Base-by-base conservation (phyloP, 2,329 filamentous ascomycete genomes). In the Sordariomycetes sp. region DNA sequence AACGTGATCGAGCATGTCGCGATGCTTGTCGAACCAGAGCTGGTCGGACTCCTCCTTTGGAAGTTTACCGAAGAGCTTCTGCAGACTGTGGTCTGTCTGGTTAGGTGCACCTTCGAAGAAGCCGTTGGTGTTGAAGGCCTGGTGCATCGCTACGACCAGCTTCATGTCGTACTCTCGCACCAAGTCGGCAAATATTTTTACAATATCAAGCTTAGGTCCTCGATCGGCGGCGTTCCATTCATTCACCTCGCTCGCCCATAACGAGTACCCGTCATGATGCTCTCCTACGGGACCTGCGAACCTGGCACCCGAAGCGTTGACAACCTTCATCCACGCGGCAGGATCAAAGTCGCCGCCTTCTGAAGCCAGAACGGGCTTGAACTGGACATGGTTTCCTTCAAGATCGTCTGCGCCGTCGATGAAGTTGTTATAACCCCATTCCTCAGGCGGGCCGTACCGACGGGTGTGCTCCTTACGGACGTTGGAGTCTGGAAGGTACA, bases 121-220 rank as follows among this genome's bases (percentile, higher is more conserved):
- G 34, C 40, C 40, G 23, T 42, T 42, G 23, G 38, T 40, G 38
- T 42, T 42, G 37, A 42, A 42, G 23, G 40, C 40, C 26, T 42
- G 40, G 21, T 42, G 40, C 40, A 42, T 42, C 4, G 40, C 40
- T 16, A 42, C 28, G 24, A 42, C 28, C 21, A 42, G 36, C 35
- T 38, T 42, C 37, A 42, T 39, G 25, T 30, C 40, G 25, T 36
- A 35, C 6, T 36, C 29, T 11, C 35, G 34, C 9, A 42, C 38
- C 15, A 42, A 21, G 10, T 26, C 25, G 29, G 35, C 37, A 26
- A 39, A 39, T 9, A 42, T 7, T 24, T 38, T 42, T n/a, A 36
- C 15, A 6, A 42, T 24, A 19, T 42, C 40, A 12, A 42, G 17
- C 40, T 38, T 32, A 4, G 40, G 40, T 8, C 40, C 40, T 6